Evolutionary conservation across 768 basidiomycete species (phyloP).

Genomic region (Zangia roseola): DNA sequence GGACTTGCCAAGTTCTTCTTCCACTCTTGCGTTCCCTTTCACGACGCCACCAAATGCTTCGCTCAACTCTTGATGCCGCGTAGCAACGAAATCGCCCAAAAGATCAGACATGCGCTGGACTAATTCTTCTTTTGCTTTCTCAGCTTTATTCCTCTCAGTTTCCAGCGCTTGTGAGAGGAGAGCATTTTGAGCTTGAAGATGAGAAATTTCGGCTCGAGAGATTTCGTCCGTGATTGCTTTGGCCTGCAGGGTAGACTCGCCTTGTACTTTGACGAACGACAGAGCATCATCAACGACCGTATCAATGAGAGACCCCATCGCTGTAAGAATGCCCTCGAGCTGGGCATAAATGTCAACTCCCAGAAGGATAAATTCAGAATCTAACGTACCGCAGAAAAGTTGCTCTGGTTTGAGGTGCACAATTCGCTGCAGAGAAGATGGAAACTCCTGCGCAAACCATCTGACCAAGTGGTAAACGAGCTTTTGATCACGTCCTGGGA

Average conservation of each 20-base stretch:
- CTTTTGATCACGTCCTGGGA: slow-evolving; percentile 52
- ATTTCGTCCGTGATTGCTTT: slow-evolving; percentile 47
- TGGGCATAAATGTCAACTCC: slow-evolving; percentile 21
- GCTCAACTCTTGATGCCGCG: slow-evolving; percentile 64
- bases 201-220: slow-evolving; percentile 52
- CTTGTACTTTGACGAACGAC: slow-evolving; percentile 55
- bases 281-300: slow-evolving; percentile 56
- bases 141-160: slow-evolving; percentile 63
- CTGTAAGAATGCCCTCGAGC: slow-evolving; percentile 57
- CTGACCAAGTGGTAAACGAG: slow-evolving; percentile 56
- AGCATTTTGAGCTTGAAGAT: slow-evolving; percentile 70
- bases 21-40: slow-evolving; percentile 53
- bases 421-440: slow-evolving; percentile 48
- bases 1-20: slow-evolving; percentile 49
- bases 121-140: slow-evolving; percentile 68
- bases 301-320: slow-evolving; percentile 60
- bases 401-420: slow-evolving; percentile 41
- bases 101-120: slow-evolving; percentile 73
- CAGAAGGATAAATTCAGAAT: background rate
- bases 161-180: slow-evolving; percentile 59
- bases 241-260: slow-evolving; percentile 47
- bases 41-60: slow-evolving; percentile 55
- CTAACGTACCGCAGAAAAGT: slow-evolving; percentile 44
- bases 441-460: slow-evolving; percentile 48
- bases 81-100: slow-evolving; percentile 65